A percentile compares a stretch with the other conserved stretches of the same genome.
These are phyloP conservation scores for Nicotiana benthamiana DNA, from an alignment of 257 asterid genomes.

Conservation along the genomic window DNA sequence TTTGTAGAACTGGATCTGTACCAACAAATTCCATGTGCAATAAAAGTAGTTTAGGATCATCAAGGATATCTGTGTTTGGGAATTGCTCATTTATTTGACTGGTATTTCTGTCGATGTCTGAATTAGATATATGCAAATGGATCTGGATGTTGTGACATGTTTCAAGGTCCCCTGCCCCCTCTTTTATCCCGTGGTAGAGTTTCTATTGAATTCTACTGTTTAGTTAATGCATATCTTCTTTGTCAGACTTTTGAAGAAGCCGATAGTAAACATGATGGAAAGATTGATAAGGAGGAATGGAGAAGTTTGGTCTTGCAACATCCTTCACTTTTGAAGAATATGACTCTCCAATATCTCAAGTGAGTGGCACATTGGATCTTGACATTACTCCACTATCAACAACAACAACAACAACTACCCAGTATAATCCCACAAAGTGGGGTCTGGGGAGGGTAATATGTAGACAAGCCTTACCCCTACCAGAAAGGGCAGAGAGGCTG, in stretches of 20 bases:
- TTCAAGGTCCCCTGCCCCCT: not conserved
- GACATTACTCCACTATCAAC: not conserved
- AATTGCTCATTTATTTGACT: not conserved
- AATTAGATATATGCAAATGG: not conserved
- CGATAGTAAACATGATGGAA: conserved; percentile 77
- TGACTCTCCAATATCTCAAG: conserved; percentile 92
- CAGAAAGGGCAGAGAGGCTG: too few species aligned
- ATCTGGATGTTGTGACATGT: not conserved
- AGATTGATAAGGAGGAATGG: conserved; percentile 91
- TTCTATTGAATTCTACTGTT: not conserved
- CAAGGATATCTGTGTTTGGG: not conserved
- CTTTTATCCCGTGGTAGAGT: not conserved
- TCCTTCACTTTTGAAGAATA: conserved; percentile 85
- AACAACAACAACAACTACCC: too few species aligned
- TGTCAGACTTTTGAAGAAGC: conserved; percentile 94
- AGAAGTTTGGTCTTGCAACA: conserved; percentile 61
- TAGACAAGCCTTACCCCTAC: too few species aligned
- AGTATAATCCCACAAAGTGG: too few species aligned
- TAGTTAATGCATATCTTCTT: not conserved
- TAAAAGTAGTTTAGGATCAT: too few species aligned
- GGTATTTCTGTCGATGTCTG: not conserved
- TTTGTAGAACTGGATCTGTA: too few species aligned
- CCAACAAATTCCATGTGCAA: too few species aligned
- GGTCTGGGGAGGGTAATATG: too few species aligned
- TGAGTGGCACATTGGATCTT: conserved; percentile 21